Evolutionary conservation across 1,284 basidiomycete genomes (phyloP).

Genomic region (Grifola frondosa): DNA sequence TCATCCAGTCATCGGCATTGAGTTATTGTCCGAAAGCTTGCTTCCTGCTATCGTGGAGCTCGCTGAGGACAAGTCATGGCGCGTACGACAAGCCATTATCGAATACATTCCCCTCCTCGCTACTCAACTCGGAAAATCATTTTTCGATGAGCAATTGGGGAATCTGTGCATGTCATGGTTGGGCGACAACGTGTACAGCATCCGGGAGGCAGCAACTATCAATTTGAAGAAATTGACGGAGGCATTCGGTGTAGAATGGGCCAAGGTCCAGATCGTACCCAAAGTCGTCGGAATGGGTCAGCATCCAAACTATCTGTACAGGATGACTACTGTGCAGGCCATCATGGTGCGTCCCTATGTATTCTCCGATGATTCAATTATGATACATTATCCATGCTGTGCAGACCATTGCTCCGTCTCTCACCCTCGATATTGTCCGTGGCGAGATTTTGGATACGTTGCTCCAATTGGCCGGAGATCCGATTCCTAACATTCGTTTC

Average conservation of each 20-base stretch:
- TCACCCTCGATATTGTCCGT: constrained; percentile 84
- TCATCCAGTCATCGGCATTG: constrained; percentile 89
- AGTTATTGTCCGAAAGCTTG: constrained; percentile 92
- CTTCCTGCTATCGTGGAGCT: constrained; percentile 97
- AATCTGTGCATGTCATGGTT: constrained; percentile 99
- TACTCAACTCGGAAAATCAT: constrained; percentile 93
- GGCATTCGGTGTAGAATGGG: constrained; percentile 99
- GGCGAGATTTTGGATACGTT: constrained; percentile 88
- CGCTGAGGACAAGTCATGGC: constrained; percentile 99
- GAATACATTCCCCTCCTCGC: constrained; percentile 97
- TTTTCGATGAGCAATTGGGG: constrained; percentile 98
- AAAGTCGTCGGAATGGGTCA: constrained; percentile 98
- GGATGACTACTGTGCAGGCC: constrained; percentile 99
- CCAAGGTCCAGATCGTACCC: constrained; percentile 90
- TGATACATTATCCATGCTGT: constrained; percentile 14
- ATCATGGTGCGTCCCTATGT: constrained; percentile 73
- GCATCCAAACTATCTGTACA: constrained; percentile 96
- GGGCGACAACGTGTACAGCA: constrained; percentile 97
- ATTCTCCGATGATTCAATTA: constrained; percentile 9
- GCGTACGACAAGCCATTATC: constrained; percentile 99
- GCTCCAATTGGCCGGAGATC: constrained; percentile 82
- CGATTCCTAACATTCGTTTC: constrained; percentile 99
- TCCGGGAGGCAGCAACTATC: constrained; percentile 95
- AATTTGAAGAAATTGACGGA: constrained; percentile 98
- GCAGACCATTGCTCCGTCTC: constrained; percentile 95